Evolutionary conservation across 1,139 yeast genomes (phyloP).

Genomic region (Hyphopichia pseudoburtonii): DNA sequence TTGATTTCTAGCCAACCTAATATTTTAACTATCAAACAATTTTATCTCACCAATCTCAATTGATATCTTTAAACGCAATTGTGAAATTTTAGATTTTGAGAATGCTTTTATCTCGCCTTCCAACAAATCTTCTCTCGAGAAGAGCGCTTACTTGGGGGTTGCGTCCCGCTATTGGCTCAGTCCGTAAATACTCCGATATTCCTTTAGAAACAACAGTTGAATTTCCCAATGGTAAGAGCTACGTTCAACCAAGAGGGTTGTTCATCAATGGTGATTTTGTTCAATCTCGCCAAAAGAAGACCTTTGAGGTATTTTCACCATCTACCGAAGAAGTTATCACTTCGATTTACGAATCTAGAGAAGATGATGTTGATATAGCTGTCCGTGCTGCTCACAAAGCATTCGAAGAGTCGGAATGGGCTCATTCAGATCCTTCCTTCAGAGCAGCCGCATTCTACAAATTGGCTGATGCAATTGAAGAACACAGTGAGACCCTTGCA

Average conservation of each 20-base stretch:
- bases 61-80: no score
- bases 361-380: constrained; percentile 59
- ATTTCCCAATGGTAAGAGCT: constrained; percentile 46
- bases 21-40: no score
- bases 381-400: constrained; percentile 59
- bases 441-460: constrained; percentile 51
- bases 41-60: no score
- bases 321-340: constrained; percentile 57
- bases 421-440: constrained; percentile 34
- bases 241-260: constrained; percentile 62
- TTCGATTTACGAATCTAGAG: constrained; percentile 54
- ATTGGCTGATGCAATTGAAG: constrained; percentile 55
- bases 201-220: constrained; percentile 38
- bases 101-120: constrained; percentile 2
- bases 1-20: no score
- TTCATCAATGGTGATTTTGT: constrained; percentile 74
- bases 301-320: constrained; percentile 55
- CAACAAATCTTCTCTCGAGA: background rate
- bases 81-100: no score
- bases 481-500: constrained; percentile 51
- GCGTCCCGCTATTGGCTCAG: background rate
- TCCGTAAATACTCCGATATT: constrained; percentile 6
- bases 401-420: constrained; percentile 39
- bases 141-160: background rate
- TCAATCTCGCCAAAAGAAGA: constrained; percentile 46